phyloP scores from a whole-genome alignment of 169 alveolate genomes.

The Plasmodium billcollinsi region DNA sequence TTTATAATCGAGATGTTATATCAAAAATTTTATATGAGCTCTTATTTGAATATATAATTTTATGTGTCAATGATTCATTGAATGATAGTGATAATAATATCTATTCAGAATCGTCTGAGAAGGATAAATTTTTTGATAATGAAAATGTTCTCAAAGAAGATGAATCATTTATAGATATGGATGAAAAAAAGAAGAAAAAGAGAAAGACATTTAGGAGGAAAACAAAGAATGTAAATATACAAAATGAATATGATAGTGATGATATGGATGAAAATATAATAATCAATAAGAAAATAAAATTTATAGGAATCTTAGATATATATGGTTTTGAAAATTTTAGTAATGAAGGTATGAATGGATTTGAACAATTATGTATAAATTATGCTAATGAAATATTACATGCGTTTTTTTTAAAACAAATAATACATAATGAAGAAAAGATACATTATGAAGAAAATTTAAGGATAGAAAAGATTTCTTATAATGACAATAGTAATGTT shows the following conservation, averaged over 20 bases:
- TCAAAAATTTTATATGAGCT: conserved; percentile 83
- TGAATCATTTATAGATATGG: background rate
- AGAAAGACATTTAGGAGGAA: background rate
- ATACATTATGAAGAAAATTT: conserved; percentile 82
- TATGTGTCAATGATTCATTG: conserved; percentile 80
- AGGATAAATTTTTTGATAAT: background rate
- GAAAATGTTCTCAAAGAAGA: background rate
- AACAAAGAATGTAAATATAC: conserved; percentile 33
- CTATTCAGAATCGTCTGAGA: background rate
- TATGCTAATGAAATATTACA: conserved; percentile 92
- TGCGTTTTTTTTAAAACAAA: conserved; percentile 90
- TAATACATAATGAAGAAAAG: conserved; percentile 86
- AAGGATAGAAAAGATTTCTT: conserved; percentile 52
- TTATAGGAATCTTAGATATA: conserved; percentile 88
- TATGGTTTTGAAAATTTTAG: conserved; percentile 91
- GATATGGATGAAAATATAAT: background rate
- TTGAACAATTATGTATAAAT: conserved; percentile 93
- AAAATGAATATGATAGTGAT: background rate
- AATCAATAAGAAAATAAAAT: conserved; percentile 27
- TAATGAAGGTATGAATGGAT: conserved; percentile 84
- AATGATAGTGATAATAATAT: conserved; percentile 12
- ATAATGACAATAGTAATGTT: conserved; percentile 84
- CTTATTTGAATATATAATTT: conserved; percentile 82
- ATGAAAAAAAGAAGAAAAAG: background rate
- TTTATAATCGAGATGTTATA: conserved; percentile 81